Evolutionary conservation across 495 filamentous ascomycete species (phyloP).

Genomic region (Polyplosphaeria fusca): DNA sequence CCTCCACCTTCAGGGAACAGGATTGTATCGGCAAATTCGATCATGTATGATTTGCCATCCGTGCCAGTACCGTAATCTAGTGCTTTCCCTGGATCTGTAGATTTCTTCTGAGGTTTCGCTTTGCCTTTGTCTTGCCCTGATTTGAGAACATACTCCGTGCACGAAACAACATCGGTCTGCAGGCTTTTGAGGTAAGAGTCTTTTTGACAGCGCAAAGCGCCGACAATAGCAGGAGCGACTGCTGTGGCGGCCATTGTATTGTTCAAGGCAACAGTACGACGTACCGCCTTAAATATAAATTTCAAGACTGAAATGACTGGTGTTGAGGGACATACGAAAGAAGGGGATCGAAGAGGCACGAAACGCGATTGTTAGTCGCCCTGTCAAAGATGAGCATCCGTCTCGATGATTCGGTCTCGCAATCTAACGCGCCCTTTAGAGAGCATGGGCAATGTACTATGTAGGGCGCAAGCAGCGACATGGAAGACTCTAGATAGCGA

Average conservation of each 20-base stretch:
- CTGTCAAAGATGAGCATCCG: too few species aligned
- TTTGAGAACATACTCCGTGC: slow-evolving; percentile 15
- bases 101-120: not conserved
- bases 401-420: too few species aligned
- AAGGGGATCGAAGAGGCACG: too few species aligned
- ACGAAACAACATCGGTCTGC: slow-evolving; percentile 22
- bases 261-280: too few species aligned
- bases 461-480: too few species aligned
- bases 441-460: too few species aligned
- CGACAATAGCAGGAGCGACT: slow-evolving; percentile 9
- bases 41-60: slow-evolving; percentile 5
- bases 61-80: not conserved
- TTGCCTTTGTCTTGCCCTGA: not conserved
- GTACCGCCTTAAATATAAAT: too few species aligned
- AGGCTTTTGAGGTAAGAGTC: slow-evolving; percentile 27
- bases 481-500: too few species aligned
- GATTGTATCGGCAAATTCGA: slow-evolving; percentile 22
- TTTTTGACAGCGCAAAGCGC: slow-evolving; percentile 22
- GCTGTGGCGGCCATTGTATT: slow-evolving; percentile 4
- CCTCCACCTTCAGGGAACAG: slow-evolving; percentile 25
- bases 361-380: too few species aligned
- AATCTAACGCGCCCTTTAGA: too few species aligned
- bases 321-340: too few species aligned
- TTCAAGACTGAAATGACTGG: too few species aligned
- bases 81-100: not conserved